phyloP scores from a whole-genome alignment of 2,329 filamentous ascomycete genomes.

The Zymoseptoria crescenta region DNA sequence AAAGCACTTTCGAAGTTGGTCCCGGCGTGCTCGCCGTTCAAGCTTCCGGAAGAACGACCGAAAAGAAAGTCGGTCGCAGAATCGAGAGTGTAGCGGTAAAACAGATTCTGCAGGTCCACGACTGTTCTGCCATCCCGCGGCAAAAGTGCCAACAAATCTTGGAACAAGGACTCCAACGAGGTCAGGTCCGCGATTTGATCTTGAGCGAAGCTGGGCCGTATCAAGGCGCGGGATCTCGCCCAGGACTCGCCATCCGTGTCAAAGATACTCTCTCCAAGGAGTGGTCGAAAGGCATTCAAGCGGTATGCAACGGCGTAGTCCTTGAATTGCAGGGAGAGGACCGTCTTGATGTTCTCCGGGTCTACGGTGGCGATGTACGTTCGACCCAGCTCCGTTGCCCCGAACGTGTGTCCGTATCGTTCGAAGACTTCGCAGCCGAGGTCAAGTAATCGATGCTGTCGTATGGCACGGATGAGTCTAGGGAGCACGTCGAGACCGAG shows the following conservation, averaged over 20 bases:
- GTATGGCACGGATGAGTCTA: not conserved
- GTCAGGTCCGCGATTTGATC: not conserved
- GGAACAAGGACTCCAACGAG: not conserved
- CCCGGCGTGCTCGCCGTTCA: not conserved
- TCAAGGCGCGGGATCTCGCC: conserved; percentile 4
- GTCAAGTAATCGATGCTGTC: not conserved
- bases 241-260: conserved; percentile 1
- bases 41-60: conserved; percentile 21
- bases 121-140: not conserved
- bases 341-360: conserved; percentile 6
- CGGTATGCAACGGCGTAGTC: conserved; percentile 4
- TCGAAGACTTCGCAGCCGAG: not conserved
- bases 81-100: conserved; percentile 4
- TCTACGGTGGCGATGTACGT: conserved; percentile 2
- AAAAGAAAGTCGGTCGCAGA: conserved; percentile 3
- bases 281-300: not conserved
- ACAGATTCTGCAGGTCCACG: not conserved
- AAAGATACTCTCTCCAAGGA: not conserved
- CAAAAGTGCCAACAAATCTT: not conserved
- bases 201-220: conserved; percentile 3
- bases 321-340: conserved; percentile 10
- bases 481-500: not conserved
- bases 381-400: not conserved
- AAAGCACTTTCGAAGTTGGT: not conserved
- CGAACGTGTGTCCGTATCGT: not conserved